phyloP scores from a whole-genome alignment of 768 basidiomycete genomes.

The Coprinopsis strossmayeri region DNA sequence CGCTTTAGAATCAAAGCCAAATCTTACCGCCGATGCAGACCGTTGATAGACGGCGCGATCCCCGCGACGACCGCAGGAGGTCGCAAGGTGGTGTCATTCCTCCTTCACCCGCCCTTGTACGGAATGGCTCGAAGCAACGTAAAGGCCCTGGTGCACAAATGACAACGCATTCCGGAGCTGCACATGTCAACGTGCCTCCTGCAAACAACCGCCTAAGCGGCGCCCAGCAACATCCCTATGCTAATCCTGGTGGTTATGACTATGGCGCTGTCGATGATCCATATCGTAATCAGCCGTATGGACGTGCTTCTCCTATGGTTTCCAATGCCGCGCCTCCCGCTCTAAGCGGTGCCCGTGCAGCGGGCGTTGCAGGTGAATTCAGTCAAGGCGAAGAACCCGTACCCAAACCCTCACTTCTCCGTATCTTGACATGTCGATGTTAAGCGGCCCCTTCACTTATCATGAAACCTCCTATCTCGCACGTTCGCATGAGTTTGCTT shows the following conservation, averaged over 20 bases:
- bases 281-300: constrained; percentile 56
- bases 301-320: constrained; percentile 80
- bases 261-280: constrained; percentile 52
- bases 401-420: constrained; percentile 51
- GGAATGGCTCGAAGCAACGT: constrained; percentile 68
- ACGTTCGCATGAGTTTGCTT: background rate
- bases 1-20: constrained; percentile 51
- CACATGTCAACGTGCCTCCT: constrained; percentile 64
- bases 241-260: constrained; percentile 57
- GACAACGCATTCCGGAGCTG: constrained; percentile 76
- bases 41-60: constrained; percentile 55
- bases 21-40: constrained; percentile 62
- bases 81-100: constrained; percentile 55
- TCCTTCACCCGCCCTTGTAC: constrained; percentile 74
- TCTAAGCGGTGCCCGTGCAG: constrained; percentile 64
- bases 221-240: constrained; percentile 61
- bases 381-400: constrained; percentile 49
- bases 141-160: constrained; percentile 49
- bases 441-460: constrained; percentile 22
- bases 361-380: constrained; percentile 55
- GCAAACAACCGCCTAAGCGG: constrained; percentile 43
- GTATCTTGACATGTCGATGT: constrained; percentile 76
- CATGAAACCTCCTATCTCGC: constrained; percentile 11
- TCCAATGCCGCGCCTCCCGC: constrained; percentile 66
- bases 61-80: constrained; percentile 48